Conservation (phyloP, 75 land plant genomes). For the Pinus taeda region DNA sequence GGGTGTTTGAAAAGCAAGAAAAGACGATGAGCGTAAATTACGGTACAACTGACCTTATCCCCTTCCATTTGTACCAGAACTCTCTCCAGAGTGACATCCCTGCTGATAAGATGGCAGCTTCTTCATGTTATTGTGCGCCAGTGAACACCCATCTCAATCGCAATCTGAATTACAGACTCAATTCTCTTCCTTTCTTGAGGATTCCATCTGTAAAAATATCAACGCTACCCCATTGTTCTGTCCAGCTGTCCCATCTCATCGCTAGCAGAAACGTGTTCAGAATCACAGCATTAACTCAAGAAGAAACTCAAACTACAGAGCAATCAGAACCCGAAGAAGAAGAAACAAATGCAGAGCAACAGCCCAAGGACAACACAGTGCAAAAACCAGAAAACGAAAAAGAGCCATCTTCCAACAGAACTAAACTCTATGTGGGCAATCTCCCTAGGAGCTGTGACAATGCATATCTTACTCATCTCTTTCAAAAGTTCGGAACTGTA, state of each 20-base stretch:
- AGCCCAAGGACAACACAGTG: no score
- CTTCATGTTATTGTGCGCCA: not conserved
- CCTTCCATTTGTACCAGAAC: no score
- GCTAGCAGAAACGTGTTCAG: not conserved
- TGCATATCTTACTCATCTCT: constrained; percentile 19
- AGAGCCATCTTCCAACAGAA: not conserved
- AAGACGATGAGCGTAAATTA: no score
- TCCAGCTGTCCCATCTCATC: not conserved
- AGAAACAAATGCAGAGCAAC: not conserved
- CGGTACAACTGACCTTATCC: no score
- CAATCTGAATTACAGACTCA: not conserved
- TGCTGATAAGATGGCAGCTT: constrained; percentile 3
- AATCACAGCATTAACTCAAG: constrained; percentile 8
- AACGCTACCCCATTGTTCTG: not conserved
- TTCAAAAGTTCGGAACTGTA: constrained; percentile 20
- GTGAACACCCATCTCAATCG: not conserved
- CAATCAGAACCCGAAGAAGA: not conserved
- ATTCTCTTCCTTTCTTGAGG: not conserved
- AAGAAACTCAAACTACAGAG: not conserved
- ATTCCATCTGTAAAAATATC: not conserved
- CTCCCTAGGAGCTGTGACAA: constrained; percentile 22
- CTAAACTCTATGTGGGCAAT: constrained; percentile 34
- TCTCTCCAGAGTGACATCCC: no score
- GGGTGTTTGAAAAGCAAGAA: no score
- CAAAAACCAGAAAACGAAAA: not conserved